Conservation (phyloP, 768 basidiomycete genomes). For the Tulasnella sp. region DNA sequence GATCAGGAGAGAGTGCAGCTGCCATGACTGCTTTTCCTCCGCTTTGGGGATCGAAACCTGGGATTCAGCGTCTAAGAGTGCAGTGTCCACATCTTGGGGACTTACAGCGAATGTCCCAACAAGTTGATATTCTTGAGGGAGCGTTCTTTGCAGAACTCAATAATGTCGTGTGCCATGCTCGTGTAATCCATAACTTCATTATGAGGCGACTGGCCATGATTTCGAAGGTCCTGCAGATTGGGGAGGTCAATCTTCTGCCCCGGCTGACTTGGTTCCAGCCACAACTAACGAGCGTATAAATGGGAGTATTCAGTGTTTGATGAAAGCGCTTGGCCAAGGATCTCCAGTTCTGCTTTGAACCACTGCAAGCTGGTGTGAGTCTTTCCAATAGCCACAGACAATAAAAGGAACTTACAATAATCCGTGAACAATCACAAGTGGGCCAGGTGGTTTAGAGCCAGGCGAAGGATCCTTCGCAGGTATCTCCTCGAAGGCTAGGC, state of each 20-base stretch:
- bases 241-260: neutral
- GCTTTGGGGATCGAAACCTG: conserved; percentile 44
- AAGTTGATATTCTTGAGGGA: conserved; percentile 59
- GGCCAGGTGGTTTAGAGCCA: neutral
- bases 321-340: conserved; percentile 73
- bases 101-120: conserved; percentile 88
- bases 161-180: conserved; percentile 75
- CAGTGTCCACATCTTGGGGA: conserved; percentile 16
- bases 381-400: neutral
- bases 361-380: conserved; percentile 43
- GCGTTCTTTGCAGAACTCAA: conserved; percentile 51
- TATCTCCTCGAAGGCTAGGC: conserved; percentile 22
- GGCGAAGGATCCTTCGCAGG: conserved; percentile 4
- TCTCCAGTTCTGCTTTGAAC: conserved; percentile 86
- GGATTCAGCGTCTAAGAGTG: neutral
- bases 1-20: conserved; percentile 51
- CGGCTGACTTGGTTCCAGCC: no score
- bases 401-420: neutral
- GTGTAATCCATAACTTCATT: conserved; percentile 65
- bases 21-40: conserved; percentile 82
- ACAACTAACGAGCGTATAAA: conserved; percentile 19
- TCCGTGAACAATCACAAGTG: conserved; percentile 36
- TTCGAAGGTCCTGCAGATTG: conserved; percentile 67
- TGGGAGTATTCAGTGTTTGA: conserved; percentile 55
- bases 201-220: conserved; percentile 83